Evolutionary conservation across 129 eudicot genomes (phyloP).

Genomic region (sunflower (Helianthus annuus)): HanXRQr2.0-SUNRISE NC_035435.2:169267200-169267699

Average conservation of each 20-base stretch:
- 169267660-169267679: too few relatives aligned
- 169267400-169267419: slow-evolving; percentile 62
- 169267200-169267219: slow-evolving; percentile 72
- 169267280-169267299: slow-evolving; percentile 56
- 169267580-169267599: slow-evolving; percentile 91
- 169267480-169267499: slow-evolving; percentile 48
- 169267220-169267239: slow-evolving; percentile 50
- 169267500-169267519: slow-evolving; percentile 53
- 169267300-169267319: slow-evolving; percentile 60
- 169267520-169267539: slow-evolving; percentile 83
- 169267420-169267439: slow-evolving; percentile 78
- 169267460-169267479: slow-evolving; percentile 57
- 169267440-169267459: slow-evolving; percentile 68
- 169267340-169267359: neutral
- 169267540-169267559: slow-evolving; percentile 75
- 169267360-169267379: slow-evolving; percentile 50
- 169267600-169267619: slow-evolving; percentile 1
- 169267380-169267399: slow-evolving; percentile 66
- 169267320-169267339: slow-evolving; percentile 7
- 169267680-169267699: too few relatives aligned
- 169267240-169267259: slow-evolving; percentile 65
- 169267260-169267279: slow-evolving; percentile 63
- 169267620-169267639: too few relatives aligned
- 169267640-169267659: too few relatives aligned
- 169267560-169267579: slow-evolving; percentile 53